Conservation (phyloP, 2,329 filamentous ascomycete genomes). For the Hysterium pulicare region DNA sequence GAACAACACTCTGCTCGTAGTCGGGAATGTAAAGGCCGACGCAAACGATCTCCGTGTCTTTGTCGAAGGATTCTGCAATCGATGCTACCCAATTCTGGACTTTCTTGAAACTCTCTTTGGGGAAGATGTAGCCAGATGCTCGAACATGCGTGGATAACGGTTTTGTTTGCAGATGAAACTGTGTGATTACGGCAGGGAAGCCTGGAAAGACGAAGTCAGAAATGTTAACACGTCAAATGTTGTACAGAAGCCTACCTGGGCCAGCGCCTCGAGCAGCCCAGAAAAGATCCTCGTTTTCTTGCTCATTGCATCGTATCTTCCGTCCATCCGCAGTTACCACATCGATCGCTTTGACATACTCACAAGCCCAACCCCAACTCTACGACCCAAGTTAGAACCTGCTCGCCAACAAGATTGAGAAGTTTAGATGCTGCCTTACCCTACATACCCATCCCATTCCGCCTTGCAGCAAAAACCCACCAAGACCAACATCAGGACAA, state of each 20-base stretch:
- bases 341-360: slow-evolving; percentile 45
- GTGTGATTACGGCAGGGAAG: slow-evolving; percentile 53
- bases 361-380: slow-evolving; percentile 57
- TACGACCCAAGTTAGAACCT: slow-evolving; percentile 13
- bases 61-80: slow-evolving; percentile 32
- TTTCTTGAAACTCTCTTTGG: slow-evolving; percentile 43
- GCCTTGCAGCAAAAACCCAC: slow-evolving; percentile 55
- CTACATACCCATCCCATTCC: slow-evolving; percentile 59
- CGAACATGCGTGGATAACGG: slow-evolving; percentile 20
- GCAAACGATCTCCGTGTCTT: slow-evolving; percentile 41
- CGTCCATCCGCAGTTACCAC: slow-evolving; percentile 48
- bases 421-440: slow-evolving; percentile 32
- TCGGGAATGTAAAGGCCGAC: slow-evolving; percentile 32
- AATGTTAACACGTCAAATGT: not conserved
- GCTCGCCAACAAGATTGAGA: not conserved
- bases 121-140: slow-evolving; percentile 46
- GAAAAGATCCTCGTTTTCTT: slow-evolving; percentile 46
- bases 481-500: slow-evolving; percentile 56
- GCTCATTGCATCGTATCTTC: slow-evolving; percentile 33
- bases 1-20: slow-evolving; percentile 23
- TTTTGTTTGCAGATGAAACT: slow-evolving; percentile 47
- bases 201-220: slow-evolving; percentile 28
- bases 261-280: slow-evolving; percentile 51
- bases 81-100: slow-evolving; percentile 50
- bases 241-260: slow-evolving; percentile 7